A percentile compares a stretch with the other conserved stretches of the same genome.
phyloP scores from a whole-genome alignment of 1,284 basidiomycete species.

The Microbotryum intermedium region DNA sequence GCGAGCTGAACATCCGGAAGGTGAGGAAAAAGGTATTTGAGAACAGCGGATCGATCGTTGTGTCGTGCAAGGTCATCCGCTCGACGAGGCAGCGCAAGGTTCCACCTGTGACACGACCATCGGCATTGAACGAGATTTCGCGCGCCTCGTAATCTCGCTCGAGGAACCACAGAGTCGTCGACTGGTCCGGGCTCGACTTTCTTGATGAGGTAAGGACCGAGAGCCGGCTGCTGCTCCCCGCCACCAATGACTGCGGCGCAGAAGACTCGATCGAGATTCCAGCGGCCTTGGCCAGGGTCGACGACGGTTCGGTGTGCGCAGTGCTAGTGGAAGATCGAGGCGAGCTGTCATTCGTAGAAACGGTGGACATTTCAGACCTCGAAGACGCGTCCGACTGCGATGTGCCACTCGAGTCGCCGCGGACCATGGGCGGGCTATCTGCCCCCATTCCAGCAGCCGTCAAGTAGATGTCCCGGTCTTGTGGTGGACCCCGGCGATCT shows the following conservation, averaged over 20 bases:
- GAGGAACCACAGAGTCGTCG: conserved; percentile 36
- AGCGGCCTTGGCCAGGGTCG: not conserved
- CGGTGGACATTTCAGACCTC: conserved; percentile 7
- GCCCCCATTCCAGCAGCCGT: not conserved
- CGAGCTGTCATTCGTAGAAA: conserved; percentile 8
- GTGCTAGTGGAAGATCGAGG: conserved; percentile 9
- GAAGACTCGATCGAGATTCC: not conserved
- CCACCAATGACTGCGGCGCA: not conserved
- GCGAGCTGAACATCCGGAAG: conserved; percentile 85
- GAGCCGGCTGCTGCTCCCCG: not conserved
- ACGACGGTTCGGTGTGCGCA: conserved; percentile 14
- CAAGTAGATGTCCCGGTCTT: too few relatives aligned
- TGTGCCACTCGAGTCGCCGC: conserved; percentile 20
- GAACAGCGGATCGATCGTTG: conserved; percentile 68
- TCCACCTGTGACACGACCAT: conserved; percentile 83
- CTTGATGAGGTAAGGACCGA: not conserved
- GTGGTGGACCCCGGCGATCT: too few relatives aligned
- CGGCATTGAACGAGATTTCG: conserved; percentile 82
- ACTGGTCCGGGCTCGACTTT: not conserved
- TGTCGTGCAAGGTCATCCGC: conserved; percentile 92
- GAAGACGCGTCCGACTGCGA: conserved; percentile 11
- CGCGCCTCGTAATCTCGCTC: conserved; percentile 62
- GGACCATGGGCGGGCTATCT: conserved; percentile 13
- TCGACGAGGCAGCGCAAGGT: conserved; percentile 81
- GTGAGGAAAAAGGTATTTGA: conserved; percentile 86